A percentile compares a stretch with the other conserved stretches of the same genome.
Evolutionary conservation across 306 rosid genomes (phyloP).

Genomic region (Trifolium fragiferum): DNA sequence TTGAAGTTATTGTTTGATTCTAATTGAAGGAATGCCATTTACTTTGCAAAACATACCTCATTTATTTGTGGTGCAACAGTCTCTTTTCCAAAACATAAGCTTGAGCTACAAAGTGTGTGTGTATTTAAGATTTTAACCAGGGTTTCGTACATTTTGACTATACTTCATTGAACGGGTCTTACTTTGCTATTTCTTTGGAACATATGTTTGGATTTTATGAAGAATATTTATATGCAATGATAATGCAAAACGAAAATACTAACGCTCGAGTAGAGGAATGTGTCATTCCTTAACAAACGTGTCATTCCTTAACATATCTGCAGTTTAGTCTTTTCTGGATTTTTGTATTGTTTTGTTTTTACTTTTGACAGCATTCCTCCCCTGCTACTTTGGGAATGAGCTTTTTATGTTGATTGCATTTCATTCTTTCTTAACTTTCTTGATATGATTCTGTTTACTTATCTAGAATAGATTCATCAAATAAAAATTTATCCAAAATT

Average conservation of each 20-base stretch:
- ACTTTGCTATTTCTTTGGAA: neutral
- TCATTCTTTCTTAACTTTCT: neutral
- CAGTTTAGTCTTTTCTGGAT: neutral
- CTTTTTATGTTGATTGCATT: neutral
- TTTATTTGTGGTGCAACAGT: neutral
- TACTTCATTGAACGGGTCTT: constrained; percentile 1
- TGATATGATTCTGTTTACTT: neutral
- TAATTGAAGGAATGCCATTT: constrained; percentile 6
- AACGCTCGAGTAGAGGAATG: constrained; percentile 1
- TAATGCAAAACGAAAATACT: neutral
- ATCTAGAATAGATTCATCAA: neutral
- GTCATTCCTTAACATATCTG: neutral
- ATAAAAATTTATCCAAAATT: neutral
- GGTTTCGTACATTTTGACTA: constrained; percentile 13
- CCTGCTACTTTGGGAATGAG: neutral
- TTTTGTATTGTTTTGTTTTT: neutral
- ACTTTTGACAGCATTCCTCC: neutral
- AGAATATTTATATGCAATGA: neutral
- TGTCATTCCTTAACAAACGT: constrained; percentile 8
- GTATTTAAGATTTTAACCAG: neutral
- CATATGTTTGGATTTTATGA: neutral
- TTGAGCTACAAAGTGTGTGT: constrained; percentile 16
- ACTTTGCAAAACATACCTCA: neutral
- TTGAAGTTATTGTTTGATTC: constrained; percentile 10
- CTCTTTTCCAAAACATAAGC: constrained; percentile 5